Evolutionary conservation across 805 yeast genomes (phyloP).

Genomic region (Scheffersomyces coipomensis): DNA sequence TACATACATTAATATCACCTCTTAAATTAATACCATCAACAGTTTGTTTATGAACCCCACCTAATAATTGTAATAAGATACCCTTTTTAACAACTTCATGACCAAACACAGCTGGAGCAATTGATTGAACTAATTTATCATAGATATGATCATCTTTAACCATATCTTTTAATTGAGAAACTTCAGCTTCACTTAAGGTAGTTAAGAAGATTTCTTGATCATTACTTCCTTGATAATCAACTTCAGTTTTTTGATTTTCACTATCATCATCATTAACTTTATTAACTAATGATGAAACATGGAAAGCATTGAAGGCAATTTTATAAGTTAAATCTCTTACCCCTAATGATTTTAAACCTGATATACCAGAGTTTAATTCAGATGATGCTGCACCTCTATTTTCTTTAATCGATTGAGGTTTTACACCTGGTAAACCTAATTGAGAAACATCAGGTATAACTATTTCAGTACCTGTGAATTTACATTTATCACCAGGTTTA

Average conservation of each 20-base stretch:
- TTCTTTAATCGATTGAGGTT: constrained; percentile 78
- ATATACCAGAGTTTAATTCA: constrained; percentile 78
- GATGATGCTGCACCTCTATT: constrained; percentile 58
- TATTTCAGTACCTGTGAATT: constrained; percentile 90
- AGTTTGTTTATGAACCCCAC: constrained; percentile 94
- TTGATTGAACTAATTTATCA: constrained; percentile 77
- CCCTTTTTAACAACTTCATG: constrained; percentile 95
- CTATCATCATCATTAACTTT: constrained; percentile 23
- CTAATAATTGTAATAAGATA: constrained; percentile 77
- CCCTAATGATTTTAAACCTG: constrained; percentile 89
- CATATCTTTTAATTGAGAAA: constrained; percentile 83
- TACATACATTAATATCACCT: constrained; percentile 95
- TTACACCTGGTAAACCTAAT: constrained; percentile 91
- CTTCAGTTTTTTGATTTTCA: constrained; percentile 18
- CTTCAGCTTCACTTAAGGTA: constrained; percentile 76
- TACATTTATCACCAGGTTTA: constrained; percentile 95
- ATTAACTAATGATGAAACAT: constrained; percentile 66
- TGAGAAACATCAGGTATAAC: constrained; percentile 95
- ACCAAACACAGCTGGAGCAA: constrained; percentile 96
- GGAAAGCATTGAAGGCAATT: constrained; percentile 88
- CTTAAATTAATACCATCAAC: constrained; percentile 92
- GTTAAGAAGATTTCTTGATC: constrained; percentile 82
- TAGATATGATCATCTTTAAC: constrained; percentile 85
- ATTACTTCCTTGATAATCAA: constrained; percentile 47
- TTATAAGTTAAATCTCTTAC: constrained; percentile 92